These are phyloP conservation scores for Oidium heveae DNA, from an alignment of 2,329 filamentous ascomycete genomes.

Conservation along the genomic window DNA sequence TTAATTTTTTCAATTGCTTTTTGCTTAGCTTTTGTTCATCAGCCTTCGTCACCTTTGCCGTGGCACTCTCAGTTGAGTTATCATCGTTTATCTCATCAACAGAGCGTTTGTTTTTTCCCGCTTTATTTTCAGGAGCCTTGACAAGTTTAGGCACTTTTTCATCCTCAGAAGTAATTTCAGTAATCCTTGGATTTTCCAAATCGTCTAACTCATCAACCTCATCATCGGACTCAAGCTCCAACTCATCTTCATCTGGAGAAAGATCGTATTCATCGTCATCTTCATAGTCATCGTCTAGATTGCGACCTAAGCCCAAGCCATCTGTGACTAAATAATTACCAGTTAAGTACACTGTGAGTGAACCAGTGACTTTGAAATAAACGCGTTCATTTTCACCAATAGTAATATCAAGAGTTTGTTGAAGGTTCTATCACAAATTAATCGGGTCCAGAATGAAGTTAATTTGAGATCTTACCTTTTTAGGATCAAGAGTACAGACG, in stretches of 20 bases:
- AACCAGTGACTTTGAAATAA: slow-evolving; percentile 78
- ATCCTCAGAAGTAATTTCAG: slow-evolving; percentile 59
- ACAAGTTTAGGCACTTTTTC: slow-evolving; percentile 40
- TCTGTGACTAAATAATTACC: slow-evolving; percentile 78
- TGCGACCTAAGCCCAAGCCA: slow-evolving; percentile 26
- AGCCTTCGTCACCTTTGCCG: slow-evolving; percentile 30
- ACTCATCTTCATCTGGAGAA: slow-evolving; percentile 54
- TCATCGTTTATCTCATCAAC: slow-evolving; percentile 42
- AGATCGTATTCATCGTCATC: slow-evolving; percentile 56
- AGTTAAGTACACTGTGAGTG: slow-evolving; percentile 74
- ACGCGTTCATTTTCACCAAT: slow-evolving; percentile 71
- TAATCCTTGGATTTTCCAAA: slow-evolving; percentile 55
- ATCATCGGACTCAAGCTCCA: slow-evolving; percentile 26
- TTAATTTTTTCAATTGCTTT: slow-evolving; percentile 94
- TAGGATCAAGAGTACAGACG: slow-evolving; percentile 82
- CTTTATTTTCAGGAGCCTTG: slow-evolving; percentile 17
- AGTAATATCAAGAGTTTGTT: slow-evolving; percentile 85
- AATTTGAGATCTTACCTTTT: slow-evolving; percentile 37
- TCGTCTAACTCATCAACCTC: slow-evolving; percentile 58
- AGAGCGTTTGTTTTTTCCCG: slow-evolving; percentile 83
- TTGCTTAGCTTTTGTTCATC: slow-evolving; percentile 64
- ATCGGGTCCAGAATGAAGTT: not conserved
- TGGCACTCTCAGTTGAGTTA: slow-evolving; percentile 58
- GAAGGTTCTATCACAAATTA: slow-evolving; percentile 42
- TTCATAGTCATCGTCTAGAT: slow-evolving; percentile 33